Conservation (phyloP, 345 rosid genomes). For the Eucalyptus brandiana region DNA sequence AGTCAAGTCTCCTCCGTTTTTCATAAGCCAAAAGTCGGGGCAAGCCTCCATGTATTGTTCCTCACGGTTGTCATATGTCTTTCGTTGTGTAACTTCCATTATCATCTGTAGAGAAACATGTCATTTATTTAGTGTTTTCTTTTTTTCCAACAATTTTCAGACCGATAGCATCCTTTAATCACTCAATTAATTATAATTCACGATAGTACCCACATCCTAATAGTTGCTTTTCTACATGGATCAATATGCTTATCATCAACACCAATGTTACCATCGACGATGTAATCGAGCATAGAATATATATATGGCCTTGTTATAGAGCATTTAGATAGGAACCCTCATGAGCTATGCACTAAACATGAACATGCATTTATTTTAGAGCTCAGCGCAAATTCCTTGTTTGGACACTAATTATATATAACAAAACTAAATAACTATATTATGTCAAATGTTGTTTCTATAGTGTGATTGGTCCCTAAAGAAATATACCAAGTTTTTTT, state of each 20-base stretch:
- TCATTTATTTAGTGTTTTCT: not conserved
- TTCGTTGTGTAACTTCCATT: not conserved
- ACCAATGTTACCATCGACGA: conserved; percentile 22
- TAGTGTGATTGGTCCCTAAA: no score
- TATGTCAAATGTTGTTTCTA: no score
- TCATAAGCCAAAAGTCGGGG: not conserved
- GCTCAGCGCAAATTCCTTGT: no score
- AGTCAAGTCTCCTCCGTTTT: not conserved
- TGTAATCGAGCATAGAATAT: not conserved
- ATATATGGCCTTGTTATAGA: no score
- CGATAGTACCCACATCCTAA: not conserved
- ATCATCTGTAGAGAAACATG: not conserved
- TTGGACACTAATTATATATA: no score
- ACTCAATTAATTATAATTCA: not conserved
- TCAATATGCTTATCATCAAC: not conserved
- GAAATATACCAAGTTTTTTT: no score
- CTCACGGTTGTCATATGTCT: not conserved
- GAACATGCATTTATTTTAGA: no score
- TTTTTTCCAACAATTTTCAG: not conserved
- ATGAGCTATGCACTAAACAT: no score
- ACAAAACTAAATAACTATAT: no score
- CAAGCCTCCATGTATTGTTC: not conserved
- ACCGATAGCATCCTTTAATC: accelerated
- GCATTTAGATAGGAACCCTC: no score
- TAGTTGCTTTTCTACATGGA: not conserved